Evolutionary conservation across 768 basidiomycete species (phyloP).

Genomic region (Lyophyllum semitale): DNA sequence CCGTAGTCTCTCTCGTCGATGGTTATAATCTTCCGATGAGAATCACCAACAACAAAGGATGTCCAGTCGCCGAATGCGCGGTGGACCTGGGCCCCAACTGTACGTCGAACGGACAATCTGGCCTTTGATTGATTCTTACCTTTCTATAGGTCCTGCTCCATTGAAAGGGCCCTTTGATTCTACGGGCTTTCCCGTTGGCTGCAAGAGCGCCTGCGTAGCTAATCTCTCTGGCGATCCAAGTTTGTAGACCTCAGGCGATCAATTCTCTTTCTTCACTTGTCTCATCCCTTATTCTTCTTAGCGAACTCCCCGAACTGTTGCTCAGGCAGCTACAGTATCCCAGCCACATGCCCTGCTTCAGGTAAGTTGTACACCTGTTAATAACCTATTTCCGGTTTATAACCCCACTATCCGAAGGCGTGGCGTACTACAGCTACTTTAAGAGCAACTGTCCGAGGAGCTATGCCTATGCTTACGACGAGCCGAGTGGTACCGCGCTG

Average conservation of each 20-base stretch:
- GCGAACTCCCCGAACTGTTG: conserved; percentile 68
- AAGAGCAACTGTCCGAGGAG: conserved; percentile 45
- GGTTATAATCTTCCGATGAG: conserved; percentile 59
- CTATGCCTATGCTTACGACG: conserved; percentile 60
- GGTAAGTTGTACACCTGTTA: conserved; percentile 38
- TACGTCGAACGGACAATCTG: conserved; percentile 14
- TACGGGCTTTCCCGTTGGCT: conserved; percentile 58
- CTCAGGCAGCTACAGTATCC: conserved; percentile 52
- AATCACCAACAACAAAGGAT: conserved; percentile 51
- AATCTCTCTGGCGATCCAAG: no score
- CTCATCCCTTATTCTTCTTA: no score
- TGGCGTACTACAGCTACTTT: no score
- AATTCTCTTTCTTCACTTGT: no score
- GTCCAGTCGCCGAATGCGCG: conserved; percentile 48
- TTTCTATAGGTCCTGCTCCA: conserved; percentile 36
- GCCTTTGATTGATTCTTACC: neutral
- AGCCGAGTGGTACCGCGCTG: conserved; percentile 50
- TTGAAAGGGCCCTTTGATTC: conserved; percentile 56
- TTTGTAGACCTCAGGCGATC: no score
- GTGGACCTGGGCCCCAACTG: conserved; percentile 59
- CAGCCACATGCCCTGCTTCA: conserved; percentile 56
- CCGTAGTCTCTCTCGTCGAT: conserved; percentile 56
- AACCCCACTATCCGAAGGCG: no score
- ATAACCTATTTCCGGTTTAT: no score
- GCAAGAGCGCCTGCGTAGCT: conserved; percentile 57